Base-by-base conservation (phyloP, 805 yeast species). In the Yamadazyma olivae region DNA sequence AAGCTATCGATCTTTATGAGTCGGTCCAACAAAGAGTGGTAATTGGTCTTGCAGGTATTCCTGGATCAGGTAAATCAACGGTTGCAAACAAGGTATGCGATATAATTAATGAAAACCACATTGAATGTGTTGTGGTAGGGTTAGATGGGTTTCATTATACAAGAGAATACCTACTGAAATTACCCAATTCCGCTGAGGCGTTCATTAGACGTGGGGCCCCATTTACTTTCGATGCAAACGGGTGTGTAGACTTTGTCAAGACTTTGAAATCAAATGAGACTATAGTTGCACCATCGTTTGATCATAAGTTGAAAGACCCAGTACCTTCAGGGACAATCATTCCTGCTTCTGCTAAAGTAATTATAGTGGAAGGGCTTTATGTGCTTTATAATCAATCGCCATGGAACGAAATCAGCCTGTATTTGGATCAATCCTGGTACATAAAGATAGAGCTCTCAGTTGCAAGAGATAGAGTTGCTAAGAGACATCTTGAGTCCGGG, bases 41-140 rank as follows among this genome's bases (percentile, higher is more conserved):
- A n/a, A 63, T 88, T 6, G 61, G 83, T 0, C 48, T 88, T 9
- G 79, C 81, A 3, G 96, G 96, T 1, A 71, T 79, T 0, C 96
- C 96, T 2, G 96, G 96, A 5, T 78, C 90, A 0, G 96, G 96
- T 0, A 88, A 88, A 53, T 73, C 90, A 5, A 84, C 95, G 0
- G 50, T 81, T 20, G 80, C 90, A 1, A 51, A 54, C 26, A 36
- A 57, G 3, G 61, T 87, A 3, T 71, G 71, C 3, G 19, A 27
- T 13, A n/a, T 31, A 10, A 33, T 66, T 23, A 51, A 44, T 27
- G 25, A 38, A 6, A 25, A 27, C 3, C n/a, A n/a, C n/a, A 33
- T 53, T 20, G 31, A 45, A 13, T 38, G 65, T 7, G 42, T 39
- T 17, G 55, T 58, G 9, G 46, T 66, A 13, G 67, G 69, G 7